Base-by-base conservation (phyloP, 306 rosid species). In the Sindora glabra region DNA sequence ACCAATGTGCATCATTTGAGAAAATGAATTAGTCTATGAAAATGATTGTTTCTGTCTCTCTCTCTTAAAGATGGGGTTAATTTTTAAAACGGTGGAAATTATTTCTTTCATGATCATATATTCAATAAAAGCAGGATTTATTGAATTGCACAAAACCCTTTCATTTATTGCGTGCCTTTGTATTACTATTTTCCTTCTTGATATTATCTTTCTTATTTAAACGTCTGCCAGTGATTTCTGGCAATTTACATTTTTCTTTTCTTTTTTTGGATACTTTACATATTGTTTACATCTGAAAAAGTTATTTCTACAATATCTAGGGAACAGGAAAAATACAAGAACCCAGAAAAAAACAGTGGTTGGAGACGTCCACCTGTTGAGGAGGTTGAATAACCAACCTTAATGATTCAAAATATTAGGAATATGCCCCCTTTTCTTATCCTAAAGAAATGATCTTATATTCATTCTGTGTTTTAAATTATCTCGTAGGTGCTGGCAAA, bases 311-410 rank as follows among this genome's bases (percentile, higher is more conserved):
- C 41, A 37, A 41, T 54, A 40, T 63, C 39, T 47, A 92, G 98
- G 85, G 98, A 92, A 48, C 95, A 84, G 70, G 88, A 78, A 62
- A 58, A 76, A 42, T 92, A 85, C 82, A 92, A 90, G 83, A 86
- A 86, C 66, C 92, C 78, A 26, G 73, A 74, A 72, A 71, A 48
- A 67, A 56, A 54, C 69, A 76, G 74, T 63, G 56, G 76, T 52
- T 86, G 98, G 94, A 80, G 60, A 75, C 89, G 95, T 62, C 95
- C 96, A 17, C 86, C 88, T 48, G 85, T 86, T 48, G 98, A 92
- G 68, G 95, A 88, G 95, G 98, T 91, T 74, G 73, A 71, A 67
- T 51, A 38, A 59, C 54, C 59, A 64, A 25, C 37, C 67, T 50
- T 56, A 16, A 41, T 14, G 47, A 40, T 60, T 53, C 49, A 65